Evolutionary conservation across 805 yeast species (phyloP), one percentile per base, ranked within the genome.

Genomic region (Wickerhamiella bombiphila): DNA sequence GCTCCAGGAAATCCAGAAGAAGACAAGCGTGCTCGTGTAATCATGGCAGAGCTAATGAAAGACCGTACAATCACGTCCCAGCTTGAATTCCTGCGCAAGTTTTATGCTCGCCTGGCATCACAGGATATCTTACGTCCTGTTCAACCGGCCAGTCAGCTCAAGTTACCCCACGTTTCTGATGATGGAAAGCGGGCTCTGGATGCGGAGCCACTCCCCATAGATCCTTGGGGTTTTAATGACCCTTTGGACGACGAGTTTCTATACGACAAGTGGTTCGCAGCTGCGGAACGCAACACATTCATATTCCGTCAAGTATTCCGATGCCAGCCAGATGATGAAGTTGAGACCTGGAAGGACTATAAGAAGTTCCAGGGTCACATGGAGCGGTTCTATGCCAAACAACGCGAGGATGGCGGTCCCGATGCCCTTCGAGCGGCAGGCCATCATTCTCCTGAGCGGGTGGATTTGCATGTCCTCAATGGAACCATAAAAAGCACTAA

Each of bases 271-370:
- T 88, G 95, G 95, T 70, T 67, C 54, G 50, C 49, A 1, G 76
- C 76, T 4, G 96, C 98, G 0, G 63, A 78, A 37, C 68, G 86
- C 49, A 91, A 91, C 52, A 83, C 97, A 0, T 66, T 71, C 42
- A 61, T 93, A 1, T 91, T 71, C 61, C 67, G 95, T 43, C 65
- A 78, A 56, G 80, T 91, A 1, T 91, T 91, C 68, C 86, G 86
- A 46, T 74, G 82, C 44, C 98, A 93, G 54, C 99, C 99, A 0
- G 98, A 91, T 57, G 83, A 88, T 55, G 65, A 72, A 5, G 97
- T 88, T n/a, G 66, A 66, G 18, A 70, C 85, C 0, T 91, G 99
- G 99, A 70, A 70, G 40, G 94, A 83, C 40, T 91, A 83, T 56
- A 86, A 81, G 54, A 74, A 69, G 20, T 79, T 66, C 54, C 67